These are phyloP conservation scores for Cutaneotrichosporon sp. DNA, from an alignment of 1,284 basidiomycete genomes.

Conservation along the genomic window DNA sequence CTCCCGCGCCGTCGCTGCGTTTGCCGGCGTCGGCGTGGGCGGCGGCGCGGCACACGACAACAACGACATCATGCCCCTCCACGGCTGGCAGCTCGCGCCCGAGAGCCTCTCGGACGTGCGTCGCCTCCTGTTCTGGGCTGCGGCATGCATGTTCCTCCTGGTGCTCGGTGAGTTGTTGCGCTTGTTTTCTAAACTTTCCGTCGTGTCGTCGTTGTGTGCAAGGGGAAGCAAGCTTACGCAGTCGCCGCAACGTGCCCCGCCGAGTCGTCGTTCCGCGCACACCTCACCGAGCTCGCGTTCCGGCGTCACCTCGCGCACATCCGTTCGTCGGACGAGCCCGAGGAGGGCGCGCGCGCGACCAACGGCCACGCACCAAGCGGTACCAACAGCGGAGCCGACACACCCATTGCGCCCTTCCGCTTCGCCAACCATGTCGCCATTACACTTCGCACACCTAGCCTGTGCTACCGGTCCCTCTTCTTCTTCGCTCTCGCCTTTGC, in stretches of 20 bases:
- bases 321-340: conserved; percentile 61
- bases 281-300: conserved; percentile 93
- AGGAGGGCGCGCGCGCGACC: conserved; percentile 40
- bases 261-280: conserved; percentile 86
- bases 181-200: background rate
- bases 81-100: conserved; percentile 9
- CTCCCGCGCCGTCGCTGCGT: conserved; percentile 24
- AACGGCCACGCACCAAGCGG: conserved; percentile 23
- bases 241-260: conserved; percentile 92
- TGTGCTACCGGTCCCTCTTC: conserved; percentile 41
- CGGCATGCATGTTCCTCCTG: conserved; percentile 35
- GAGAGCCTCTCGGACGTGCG: conserved; percentile 29
- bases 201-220: too few relatives aligned
- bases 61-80: conserved; percentile 11
- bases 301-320: conserved; percentile 87
- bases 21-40: conserved; percentile 15
- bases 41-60: background rate
- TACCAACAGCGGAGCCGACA: conserved; percentile 47
- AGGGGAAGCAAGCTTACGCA: conserved; percentile 44
- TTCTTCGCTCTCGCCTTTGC: conserved; percentile 77
- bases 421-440: conserved; percentile 89
- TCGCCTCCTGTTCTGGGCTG: conserved; percentile 40
- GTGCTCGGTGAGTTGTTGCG: conserved; percentile 34
- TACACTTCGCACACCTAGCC: conserved; percentile 85
- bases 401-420: conserved; percentile 63